Conservation (phyloP, 768 basidiomycete genomes). For the Lactarius evosmus region DNA sequence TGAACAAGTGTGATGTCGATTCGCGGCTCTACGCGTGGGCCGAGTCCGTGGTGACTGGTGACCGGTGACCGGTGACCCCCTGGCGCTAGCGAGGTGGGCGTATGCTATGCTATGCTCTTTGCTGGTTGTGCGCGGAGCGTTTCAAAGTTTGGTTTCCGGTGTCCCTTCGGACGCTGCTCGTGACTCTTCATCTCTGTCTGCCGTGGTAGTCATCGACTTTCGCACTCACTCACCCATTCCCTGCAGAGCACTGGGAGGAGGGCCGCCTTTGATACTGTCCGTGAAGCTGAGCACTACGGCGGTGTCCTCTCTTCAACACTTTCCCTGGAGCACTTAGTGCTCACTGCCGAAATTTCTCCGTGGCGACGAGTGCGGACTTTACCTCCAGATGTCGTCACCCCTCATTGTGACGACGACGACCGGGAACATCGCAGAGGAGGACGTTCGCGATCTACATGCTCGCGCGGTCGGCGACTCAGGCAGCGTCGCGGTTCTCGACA, state of each 20-base stretch:
- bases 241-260: slow-evolving; percentile 77
- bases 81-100: too few species aligned
- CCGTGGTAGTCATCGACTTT: neutral
- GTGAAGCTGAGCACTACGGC: slow-evolving; percentile 90
- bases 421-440: too few species aligned
- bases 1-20: neutral
- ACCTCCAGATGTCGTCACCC: too few species aligned
- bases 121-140: too few species aligned
- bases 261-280: slow-evolving; percentile 84
- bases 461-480: slow-evolving; percentile 74
- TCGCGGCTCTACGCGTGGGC: neutral
- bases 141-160: too few species aligned
- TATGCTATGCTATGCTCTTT: too few species aligned
- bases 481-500: slow-evolving; percentile 71
- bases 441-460: slow-evolving; percentile 67
- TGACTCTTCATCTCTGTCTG: neutral
- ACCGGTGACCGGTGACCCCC: too few species aligned
- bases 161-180: neutral
- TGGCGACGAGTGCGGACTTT: too few species aligned
- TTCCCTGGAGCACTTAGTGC: too few species aligned
- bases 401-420: slow-evolving; percentile 49
- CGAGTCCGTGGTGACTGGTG: neutral
- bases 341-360: too few species aligned
- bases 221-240: neutral
- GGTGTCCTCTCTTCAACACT: too few species aligned